Percentiles rank a stretch among this genome's conserved stretches.
These are phyloP conservation scores for Fusarium dimerum DNA, from an alignment of 2,329 filamentous ascomycete species.

Conservation along the genomic window DNA sequence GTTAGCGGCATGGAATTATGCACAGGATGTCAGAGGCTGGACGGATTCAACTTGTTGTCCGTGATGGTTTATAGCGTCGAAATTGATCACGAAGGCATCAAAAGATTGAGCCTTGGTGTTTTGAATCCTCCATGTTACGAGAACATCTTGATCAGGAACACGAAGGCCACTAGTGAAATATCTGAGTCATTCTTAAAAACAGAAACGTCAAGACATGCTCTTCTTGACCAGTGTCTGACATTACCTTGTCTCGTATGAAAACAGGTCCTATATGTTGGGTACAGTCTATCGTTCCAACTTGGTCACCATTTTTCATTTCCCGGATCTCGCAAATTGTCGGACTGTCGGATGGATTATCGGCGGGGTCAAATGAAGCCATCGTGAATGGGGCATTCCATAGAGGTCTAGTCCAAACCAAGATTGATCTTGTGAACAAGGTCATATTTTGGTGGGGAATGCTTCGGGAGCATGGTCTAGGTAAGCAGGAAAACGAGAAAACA, in stretches of 20 bases:
- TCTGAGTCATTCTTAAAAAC: neutral
- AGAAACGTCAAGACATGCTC: neutral
- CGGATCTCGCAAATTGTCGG: conserved; percentile 18
- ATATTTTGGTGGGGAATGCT: neutral
- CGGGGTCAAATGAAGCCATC: conserved; percentile 17
- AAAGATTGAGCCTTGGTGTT: neutral
- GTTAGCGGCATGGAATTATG: too few species aligned
- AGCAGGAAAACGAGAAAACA: neutral
- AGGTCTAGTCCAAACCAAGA: conserved; percentile 8
- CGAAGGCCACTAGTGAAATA: neutral
- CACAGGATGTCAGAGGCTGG: too few species aligned
- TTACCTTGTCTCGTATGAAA: too few species aligned
- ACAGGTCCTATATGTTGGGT: too few species aligned
- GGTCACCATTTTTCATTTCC: neutral
- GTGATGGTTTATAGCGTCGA: neutral
- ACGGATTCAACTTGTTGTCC: neutral
- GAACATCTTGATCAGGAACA: neutral
- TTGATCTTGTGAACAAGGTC: neutral
- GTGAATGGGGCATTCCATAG: conserved; percentile 4
- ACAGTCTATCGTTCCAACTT: neutral
- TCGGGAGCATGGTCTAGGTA: neutral
- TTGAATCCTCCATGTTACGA: neutral
- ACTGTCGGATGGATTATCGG: conserved; percentile 13
- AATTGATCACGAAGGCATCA: neutral
- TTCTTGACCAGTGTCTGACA: neutral